Percentiles rank a stretch among this genome's conserved stretches.
phyloP scores from a whole-genome alignment of 1,284 basidiomycete species.

The Trametes pubescens region DNA sequence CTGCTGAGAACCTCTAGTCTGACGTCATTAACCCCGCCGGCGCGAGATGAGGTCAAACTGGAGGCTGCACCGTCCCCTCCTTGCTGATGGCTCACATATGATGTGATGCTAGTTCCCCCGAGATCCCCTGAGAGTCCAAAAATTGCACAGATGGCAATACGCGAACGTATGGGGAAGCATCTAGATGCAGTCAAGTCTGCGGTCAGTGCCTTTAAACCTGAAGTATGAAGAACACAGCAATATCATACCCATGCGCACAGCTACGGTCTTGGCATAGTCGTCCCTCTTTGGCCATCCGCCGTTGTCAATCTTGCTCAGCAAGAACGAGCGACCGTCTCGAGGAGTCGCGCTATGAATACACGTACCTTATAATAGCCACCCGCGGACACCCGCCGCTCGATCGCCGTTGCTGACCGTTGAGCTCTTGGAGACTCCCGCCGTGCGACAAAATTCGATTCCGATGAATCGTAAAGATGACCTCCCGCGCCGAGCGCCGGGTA shows the following conservation, averaged over 20 bases:
- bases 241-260: neutral
- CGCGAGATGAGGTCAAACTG: neutral
- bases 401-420: neutral
- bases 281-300: neutral
- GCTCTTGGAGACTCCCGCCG: neutral
- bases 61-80: neutral
- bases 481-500: neutral
- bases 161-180: neutral
- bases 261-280: neutral
- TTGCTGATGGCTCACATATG: neutral
- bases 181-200: neutral
- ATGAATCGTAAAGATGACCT: neutral
- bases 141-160: neutral
- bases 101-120: neutral
- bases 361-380: slow-evolving; percentile 10
- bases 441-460: neutral
- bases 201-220: neutral
- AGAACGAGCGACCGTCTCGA: too few species aligned
- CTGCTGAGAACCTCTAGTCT: neutral
- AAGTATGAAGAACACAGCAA: neutral
- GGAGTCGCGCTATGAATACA: slow-evolving; percentile 1
- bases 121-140: neutral
- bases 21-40: neutral
- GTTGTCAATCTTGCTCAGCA: neutral
- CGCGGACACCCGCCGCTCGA: neutral